Evolutionary conservation across 2,329 filamentous ascomycete species (phyloP), one percentile per base, ranked within the genome.

Genomic region (Neofusicoccum sp.): DNA sequence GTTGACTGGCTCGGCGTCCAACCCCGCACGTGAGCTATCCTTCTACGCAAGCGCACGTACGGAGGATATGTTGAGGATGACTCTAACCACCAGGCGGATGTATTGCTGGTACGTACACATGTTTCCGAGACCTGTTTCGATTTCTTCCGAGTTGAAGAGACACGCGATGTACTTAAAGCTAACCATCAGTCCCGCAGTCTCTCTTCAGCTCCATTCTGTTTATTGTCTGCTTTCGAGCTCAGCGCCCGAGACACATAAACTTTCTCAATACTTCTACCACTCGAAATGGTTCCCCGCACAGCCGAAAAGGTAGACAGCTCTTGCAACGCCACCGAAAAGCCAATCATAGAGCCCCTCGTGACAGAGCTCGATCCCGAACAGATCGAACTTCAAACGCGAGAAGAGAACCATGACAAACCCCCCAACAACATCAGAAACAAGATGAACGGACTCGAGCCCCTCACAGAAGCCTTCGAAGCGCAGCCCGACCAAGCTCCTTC

Each of bases 1-100:
- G 38, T 53, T 53, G 20, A 53, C 48, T 53, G 48, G 48, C 48
- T 40, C 48, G 33, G 33, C 48, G 48, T 20, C 3, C 48, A 38
- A n/a, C 48, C 48, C 48, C 33, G 48, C 33, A 53, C 48, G 48
- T 51, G 47, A 31, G 30, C 30, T 30, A 14, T 28, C 14, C 2
- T 20, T 43, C 40, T 24, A 24, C 9, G 7, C 40, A 43, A 24
- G 40, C 40, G 2, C 16, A 6, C 8, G n/a, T 33, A 40, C 24
- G 33, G 7, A 40, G 34, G 7, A 38, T n/a, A 28, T 11, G 48
- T 9, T n/a, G 24, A 40, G 16, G 8, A 14, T 14, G 7, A 11
- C 7, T 5, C 24, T 28, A 53, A 38, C 34, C 48, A 53, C 48
- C 20, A 53, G 3, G 4, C 4, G 11, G 12, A 4, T 11, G 4